Percentiles rank a stretch among this genome's conserved stretches.
phyloP scores from a whole-genome alignment of 108 stramenopile genomes.

The Schizochytrium sp. region DNA sequence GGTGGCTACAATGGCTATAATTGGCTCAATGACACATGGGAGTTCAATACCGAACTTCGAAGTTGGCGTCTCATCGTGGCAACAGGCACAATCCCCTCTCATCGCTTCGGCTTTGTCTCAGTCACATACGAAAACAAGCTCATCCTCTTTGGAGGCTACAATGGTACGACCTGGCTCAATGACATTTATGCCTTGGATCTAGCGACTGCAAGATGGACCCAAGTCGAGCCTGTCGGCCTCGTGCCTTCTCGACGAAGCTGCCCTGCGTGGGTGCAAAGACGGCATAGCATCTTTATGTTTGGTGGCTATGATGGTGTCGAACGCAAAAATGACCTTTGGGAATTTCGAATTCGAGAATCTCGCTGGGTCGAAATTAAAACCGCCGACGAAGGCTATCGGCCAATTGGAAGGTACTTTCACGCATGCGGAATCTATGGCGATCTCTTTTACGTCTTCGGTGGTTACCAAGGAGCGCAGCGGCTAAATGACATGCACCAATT shows the following conservation, averaged over 20 bases:
- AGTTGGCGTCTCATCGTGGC: background rate
- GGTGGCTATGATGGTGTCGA: constrained; percentile 88
- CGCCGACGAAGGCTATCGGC: constrained; percentile 53
- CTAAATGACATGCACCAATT: constrained; percentile 77
- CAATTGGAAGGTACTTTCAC: constrained; percentile 83
- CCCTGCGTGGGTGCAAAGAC: constrained; percentile 77
- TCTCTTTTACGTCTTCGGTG: constrained; percentile 77
- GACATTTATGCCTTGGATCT: constrained; percentile 77
- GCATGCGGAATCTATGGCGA: constrained; percentile 76
- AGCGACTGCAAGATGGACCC: constrained; percentile 58
- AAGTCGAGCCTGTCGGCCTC: constrained; percentile 39
- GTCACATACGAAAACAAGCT: constrained; percentile 77
- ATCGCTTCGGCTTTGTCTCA: constrained; percentile 79
- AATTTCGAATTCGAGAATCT: constrained; percentile 68
- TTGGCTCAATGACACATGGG: constrained; percentile 85
- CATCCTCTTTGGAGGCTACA: constrained; percentile 81
- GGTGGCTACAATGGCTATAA: constrained; percentile 71
- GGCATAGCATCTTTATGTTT: constrained; percentile 75
- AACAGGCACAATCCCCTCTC: constrained; percentile 48
- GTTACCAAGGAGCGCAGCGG: constrained; percentile 73
- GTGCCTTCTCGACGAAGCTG: constrained; percentile 68
- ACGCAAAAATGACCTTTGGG: constrained; percentile 79
- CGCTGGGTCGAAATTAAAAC: constrained; percentile 77
- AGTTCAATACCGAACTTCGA: constrained; percentile 63
- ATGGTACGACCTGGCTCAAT: constrained; percentile 69